phyloP scores from a whole-genome alignment of 2,329 filamentous ascomycete genomes.

The Trichoderma citrinoviride region DNA sequence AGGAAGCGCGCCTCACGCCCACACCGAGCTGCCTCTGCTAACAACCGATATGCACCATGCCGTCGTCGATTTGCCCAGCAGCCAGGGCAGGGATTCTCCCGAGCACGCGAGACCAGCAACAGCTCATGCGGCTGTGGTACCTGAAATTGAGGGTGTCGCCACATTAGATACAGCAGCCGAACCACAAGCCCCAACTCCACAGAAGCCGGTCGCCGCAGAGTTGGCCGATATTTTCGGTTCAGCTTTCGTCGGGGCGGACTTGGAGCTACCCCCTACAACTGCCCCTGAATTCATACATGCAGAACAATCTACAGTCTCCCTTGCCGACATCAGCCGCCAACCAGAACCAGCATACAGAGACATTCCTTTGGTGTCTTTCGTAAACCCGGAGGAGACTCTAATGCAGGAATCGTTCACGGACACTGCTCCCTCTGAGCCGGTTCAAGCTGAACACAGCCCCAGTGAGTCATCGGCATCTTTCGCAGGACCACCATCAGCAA shows the following conservation, averaged over 20 bases:
- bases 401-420: constrained; percentile 25
- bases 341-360: constrained; percentile 27
- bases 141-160: background rate
- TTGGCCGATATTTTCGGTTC: constrained; percentile 2
- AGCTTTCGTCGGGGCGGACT: background rate
- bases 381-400: constrained; percentile 25
- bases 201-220: background rate
- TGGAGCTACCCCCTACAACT: background rate
- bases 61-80: background rate
- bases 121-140: background rate
- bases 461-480: constrained; percentile 26
- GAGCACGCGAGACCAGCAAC: background rate
- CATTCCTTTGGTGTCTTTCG: constrained; percentile 27
- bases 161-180: background rate
- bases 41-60: background rate
- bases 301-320: constrained; percentile 37
- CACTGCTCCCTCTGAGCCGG: constrained; percentile 31
- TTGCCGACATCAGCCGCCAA: constrained; percentile 38
- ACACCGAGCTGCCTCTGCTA: constrained; percentile 4
- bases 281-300: background rate
- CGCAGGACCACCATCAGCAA: constrained; percentile 16
- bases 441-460: constrained; percentile 27
- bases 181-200: background rate
- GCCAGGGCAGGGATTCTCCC: background rate
- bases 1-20: background rate